Base-by-base conservation (phyloP, 1,284 basidiomycete genomes). In the Rhodotorula sp. region DNA sequence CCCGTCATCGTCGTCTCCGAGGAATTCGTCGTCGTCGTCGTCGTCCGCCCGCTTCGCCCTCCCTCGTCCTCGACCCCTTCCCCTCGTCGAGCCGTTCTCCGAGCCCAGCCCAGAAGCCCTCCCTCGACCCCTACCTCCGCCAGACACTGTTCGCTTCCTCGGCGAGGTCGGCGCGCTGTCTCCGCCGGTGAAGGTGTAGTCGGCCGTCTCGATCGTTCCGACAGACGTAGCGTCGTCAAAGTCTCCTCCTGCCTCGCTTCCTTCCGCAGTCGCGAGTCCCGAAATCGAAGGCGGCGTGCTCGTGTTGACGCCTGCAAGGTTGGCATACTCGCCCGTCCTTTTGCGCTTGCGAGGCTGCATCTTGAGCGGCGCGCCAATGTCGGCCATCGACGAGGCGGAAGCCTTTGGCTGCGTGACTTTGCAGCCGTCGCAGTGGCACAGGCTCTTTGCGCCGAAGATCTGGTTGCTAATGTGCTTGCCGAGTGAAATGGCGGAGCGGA, bases 401-500 rank as follows among this genome's bases (percentile, higher is more conserved):
- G 62, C 53, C 17, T 47, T 54, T 4, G 56, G 59, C 2, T 58
- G 39, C 17, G 58, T 24, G n/a, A 63, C 51, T 32, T 70, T 71
- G 64, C 72, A 73, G 27, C 72, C 72, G 58, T 73, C 72, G 64
- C 72, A 73, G 24, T 53, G 27, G 59, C 72, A 73, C 19, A 15
- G 22, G 30, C 60, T 59, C 46, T 20, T 19, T 24, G 36, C 30
- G 34, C 55, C 61, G 27, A 49, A 53, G 20, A 71, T 22, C 48
- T 66, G 58, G 49, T 58, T 66, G 29, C 53, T 52, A 51, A 73
- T 47, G 49, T 73, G 72, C 56, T 68, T 71, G 32, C 72, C 72
- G 57, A 73, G 62, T 20, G 72, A 73, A 29, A 71, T 24, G 32
- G 72, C 72, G 32, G 72, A 73, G 36, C 72, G 72, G 39, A 73